Base-by-base conservation (phyloP, 2,329 filamentous ascomycete species). In the Fusarium globosum region DNA sequence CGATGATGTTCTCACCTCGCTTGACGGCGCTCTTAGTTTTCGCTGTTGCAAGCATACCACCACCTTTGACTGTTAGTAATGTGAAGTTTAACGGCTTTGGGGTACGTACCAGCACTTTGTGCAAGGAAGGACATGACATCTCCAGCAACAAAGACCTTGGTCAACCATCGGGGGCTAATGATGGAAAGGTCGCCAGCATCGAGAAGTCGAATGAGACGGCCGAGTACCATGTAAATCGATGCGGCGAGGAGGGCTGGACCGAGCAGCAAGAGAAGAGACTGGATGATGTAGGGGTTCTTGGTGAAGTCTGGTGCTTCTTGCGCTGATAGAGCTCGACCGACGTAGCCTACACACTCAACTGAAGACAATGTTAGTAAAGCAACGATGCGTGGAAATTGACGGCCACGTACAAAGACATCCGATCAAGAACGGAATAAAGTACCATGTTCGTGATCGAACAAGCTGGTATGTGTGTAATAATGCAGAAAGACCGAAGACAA, bases 401-500 rank as follows among this genome's bases (percentile, higher is more conserved):
- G 28, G 15, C 6, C 15, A 73, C 81, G 73, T 82, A 88, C 86
- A 87, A n/a, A 85, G 66, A 49, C 86, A 86, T n/a, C 88, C 88
- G 30, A 89, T 80, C 7, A 86, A 73, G 45, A 89, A 86, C 0
- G 88, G 85, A 6, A 86, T 85, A 72, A 88, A 85, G 76, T 87
- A 89, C 86, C 86, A 88, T 14, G 85, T 85, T 59, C 84, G 80
- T 6, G 81, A 79, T 26, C 79, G 77, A 30, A 82, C 30, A 39
- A 87, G 72, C 58, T 85, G 84, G 28, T 78, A 83, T 9, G 76
- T 62, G 72, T 88, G 86, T 1, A 83, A 60, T 1, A 80, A 43
- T 1, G 83, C 81, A 10, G 85, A 80, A 26, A 74, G 13, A 3
- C 78, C 77, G 71, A 88, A 85, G 23, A 87, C 59, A 8, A 80